Base-by-base conservation (phyloP, 495 filamentous ascomycete genomes). In the Neurospora cerealis region DNA sequence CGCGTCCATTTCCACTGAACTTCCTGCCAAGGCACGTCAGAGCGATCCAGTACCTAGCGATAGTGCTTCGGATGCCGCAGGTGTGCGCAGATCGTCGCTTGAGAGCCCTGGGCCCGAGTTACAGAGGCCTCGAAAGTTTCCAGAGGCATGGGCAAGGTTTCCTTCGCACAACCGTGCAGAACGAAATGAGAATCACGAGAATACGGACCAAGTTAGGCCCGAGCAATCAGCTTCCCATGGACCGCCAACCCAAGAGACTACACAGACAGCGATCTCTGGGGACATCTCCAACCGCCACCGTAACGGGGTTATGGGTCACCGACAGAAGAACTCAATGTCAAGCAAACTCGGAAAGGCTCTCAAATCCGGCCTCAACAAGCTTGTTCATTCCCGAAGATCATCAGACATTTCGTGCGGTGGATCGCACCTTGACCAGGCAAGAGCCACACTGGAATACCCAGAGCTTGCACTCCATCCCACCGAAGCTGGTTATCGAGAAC, bases 81-180 rank as follows among this genome's bases (percentile, higher is more conserved):
- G 28, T 32, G 54, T 66, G 32, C 28, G 32, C 54, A 66, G 11
- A 19, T 36, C 15, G 24, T 66, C 54, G 15, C 54, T 32, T 34
- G 54, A 66, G 13, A 66, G 13, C 28, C 28, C 5, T 19, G 28
- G 32, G 19, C 13, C 13, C 28, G 28, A 34, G 28, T 9, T 9
- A 19, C 54, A 34, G 54, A 66, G 32, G 54, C 54, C 13, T 34
- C 54, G 48, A 21, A 74, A 36, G 72, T 73, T 41, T 8, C 79
- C 81, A 13, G 80, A 75, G 24, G 78, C 79, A 9, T 83, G 82
- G 82, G 77, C 82, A 13, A 80, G 76, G 48, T 83, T 80, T 75
- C 81, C 82, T n/a, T 83, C 80, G 13, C 75, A 81, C 69, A 82
- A 78, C 39, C 81, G 81, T 5, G 74, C 74, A 6, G 77, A 83